Evolutionary conservation across 805 yeast genomes (phyloP).

Genomic region (Starmerella sirachaensis): DNA sequence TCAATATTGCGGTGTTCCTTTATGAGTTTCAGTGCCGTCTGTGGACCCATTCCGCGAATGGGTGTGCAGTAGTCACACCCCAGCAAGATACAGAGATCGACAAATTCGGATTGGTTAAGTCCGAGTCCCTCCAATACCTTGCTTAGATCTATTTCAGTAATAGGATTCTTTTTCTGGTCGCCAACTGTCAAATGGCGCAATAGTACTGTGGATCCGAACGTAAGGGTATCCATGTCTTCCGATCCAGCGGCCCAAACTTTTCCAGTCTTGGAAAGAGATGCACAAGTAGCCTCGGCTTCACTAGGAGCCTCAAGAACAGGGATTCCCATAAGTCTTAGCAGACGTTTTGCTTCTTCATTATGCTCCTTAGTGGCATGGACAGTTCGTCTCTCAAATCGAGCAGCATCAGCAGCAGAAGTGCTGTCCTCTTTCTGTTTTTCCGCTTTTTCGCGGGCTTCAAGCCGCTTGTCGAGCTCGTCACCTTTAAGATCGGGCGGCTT

Average conservation of each 20-base stretch:
- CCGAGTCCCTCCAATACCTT: slow-evolving; percentile 66
- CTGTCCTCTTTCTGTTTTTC: slow-evolving; percentile 59
- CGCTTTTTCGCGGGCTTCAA: slow-evolving; percentile 72
- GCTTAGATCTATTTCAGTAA: slow-evolving; percentile 63
- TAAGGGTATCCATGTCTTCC: slow-evolving; percentile 97
- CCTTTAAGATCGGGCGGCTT: slow-evolving; percentile 91
- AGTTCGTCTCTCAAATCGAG: slow-evolving; percentile 69
- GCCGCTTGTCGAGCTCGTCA: slow-evolving; percentile 81
- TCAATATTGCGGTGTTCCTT: slow-evolving; percentile 77
- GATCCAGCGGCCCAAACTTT: slow-evolving; percentile 95
- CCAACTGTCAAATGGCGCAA: slow-evolving; percentile 86
- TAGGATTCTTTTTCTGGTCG: slow-evolving; percentile 85
- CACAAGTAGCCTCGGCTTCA: slow-evolving; percentile 99
- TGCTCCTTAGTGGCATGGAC: slow-evolving; percentile 84
- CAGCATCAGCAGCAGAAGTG: slow-evolving; percentile 65
- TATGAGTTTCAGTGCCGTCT: slow-evolving; percentile 78
- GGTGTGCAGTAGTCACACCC: slow-evolving; percentile 98
- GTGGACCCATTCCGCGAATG: slow-evolving; percentile 91
- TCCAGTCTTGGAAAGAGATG: slow-evolving; percentile 76
- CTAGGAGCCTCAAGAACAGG: slow-evolving; percentile 92
- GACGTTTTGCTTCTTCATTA: slow-evolving; percentile 80
- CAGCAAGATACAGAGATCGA: slow-evolving; percentile 81
- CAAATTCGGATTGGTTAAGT: slow-evolving; percentile 59
- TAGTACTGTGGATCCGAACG: slow-evolving; percentile 75
- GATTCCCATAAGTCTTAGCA: slow-evolving; percentile 82